These are phyloP conservation scores for Evernia prunastri DNA, from an alignment of 495 filamentous ascomycete species.

Conservation along the genomic window DNA sequence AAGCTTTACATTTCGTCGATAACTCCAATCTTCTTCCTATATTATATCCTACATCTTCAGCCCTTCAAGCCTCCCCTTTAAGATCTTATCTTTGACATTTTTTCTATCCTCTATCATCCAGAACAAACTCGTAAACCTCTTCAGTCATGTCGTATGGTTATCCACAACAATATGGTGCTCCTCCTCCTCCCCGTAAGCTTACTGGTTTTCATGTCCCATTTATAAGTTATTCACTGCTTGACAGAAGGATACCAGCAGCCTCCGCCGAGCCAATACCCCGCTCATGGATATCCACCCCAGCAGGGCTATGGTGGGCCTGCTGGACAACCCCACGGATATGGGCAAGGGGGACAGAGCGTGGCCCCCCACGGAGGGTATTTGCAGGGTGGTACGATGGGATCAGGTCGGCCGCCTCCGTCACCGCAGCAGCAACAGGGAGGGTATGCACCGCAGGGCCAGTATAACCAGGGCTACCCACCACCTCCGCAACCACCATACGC, in stretches of 20 bases:
- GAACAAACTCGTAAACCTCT: not conserved
- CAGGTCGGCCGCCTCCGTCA: not conserved
- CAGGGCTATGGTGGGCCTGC: constrained; percentile 16
- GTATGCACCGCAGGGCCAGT: constrained; percentile 19
- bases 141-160: constrained; percentile 14
- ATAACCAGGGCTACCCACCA: constrained; percentile 26
- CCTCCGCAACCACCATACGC: constrained; percentile 33
- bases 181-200: constrained; percentile 21
- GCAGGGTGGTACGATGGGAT: not conserved
- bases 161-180: constrained; percentile 11
- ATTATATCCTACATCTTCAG: not conserved
- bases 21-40: not conserved
- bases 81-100: not conserved
- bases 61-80: no score
- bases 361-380: not conserved
- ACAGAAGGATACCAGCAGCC: constrained; percentile 24
- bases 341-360: not conserved
- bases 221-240: constrained; percentile 1
- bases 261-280: constrained; percentile 22
- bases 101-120: not conserved
- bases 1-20: not conserved
- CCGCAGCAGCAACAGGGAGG: constrained; percentile 12
- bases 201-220: not conserved
- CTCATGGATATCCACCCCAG: constrained; percentile 21
- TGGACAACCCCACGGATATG: constrained; percentile 18